A percentile compares a stretch with the other conserved stretches of the same genome.
Evolutionary conservation across 768 basidiomycete genomes (phyloP).

Genomic region (button mushroom (Agaricus bisporus)): DNA sequence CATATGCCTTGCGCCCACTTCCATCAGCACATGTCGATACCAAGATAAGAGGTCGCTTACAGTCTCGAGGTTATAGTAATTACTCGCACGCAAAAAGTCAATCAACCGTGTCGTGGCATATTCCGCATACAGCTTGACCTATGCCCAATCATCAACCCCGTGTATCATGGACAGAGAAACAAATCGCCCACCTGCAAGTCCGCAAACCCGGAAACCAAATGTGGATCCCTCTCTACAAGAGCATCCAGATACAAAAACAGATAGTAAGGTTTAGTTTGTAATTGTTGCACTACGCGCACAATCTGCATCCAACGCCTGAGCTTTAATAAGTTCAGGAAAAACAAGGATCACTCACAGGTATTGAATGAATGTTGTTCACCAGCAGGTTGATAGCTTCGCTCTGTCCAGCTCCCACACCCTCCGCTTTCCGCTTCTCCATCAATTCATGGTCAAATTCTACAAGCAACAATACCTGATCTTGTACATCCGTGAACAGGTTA

Average conservation of each 20-base stretch:
- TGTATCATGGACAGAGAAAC: background rate
- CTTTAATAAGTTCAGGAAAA: background rate
- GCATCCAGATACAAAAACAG: conserved; percentile 93
- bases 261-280: conserved; percentile 69
- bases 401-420: conserved; percentile 28
- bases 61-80: conserved; percentile 84
- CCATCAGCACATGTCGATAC: background rate
- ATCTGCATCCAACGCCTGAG: conserved; percentile 42
- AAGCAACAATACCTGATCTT: conserved; percentile 86
- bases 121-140: conserved; percentile 91
- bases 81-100: conserved; percentile 87
- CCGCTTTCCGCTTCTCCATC: conserved; percentile 48
- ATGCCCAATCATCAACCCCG: background rate
- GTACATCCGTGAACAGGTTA: conserved; percentile 91
- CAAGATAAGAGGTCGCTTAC: conserved; percentile 27
- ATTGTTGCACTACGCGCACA: conserved; percentile 80
- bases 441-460: conserved; percentile 94
- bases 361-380: conserved; percentile 93
- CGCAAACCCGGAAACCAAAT: conserved; percentile 72
- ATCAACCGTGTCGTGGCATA: conserved; percentile 74
- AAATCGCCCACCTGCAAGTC: conserved; percentile 64
- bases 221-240: conserved; percentile 80
- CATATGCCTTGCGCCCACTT: conserved; percentile 58
- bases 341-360: conserved; percentile 57
- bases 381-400: conserved; percentile 83